Base-by-base conservation (phyloP, 805 yeast species). In the Kodamaea restingae region DNA sequence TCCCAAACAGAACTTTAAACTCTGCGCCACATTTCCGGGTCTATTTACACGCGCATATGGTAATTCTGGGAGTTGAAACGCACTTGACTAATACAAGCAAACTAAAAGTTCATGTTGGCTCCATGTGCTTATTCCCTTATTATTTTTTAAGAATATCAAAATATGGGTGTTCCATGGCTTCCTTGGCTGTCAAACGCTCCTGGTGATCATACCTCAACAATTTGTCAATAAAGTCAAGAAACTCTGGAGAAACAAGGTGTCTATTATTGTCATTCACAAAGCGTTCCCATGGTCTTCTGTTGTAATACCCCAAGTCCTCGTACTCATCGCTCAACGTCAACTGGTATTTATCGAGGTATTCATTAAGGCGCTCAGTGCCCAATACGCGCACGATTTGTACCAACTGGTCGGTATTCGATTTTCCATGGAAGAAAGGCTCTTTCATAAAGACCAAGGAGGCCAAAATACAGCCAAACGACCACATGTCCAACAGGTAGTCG, bases 341-440 rank as follows among this genome's bases (percentile, higher is more conserved):
- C 29, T 76, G 76, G 60, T 88, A 88, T 57, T 81, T 84, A 37
- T 70, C 63, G 47, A 84, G 68, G 58, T 87, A 88, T 35, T 63
- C 65, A 54, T 78, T 66, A 38, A 88, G 69, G 48, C 80, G 90
- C 43, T 81, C 84, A 1, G 95, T 84, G 15, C 96, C 96, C 51
- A 88, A 71, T 1, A 88, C 93, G 44, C 86, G 75, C 10, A 88
- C 95, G 46, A 88, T 88, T 60, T 87, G 90, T 17, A 88, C 95
- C 53, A 88, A 67, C 65, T 88, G 96, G 65, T 88, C 96, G 29
- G 88, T 85, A 60, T 88, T 88, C 15, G 95, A 84, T 45, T 85
- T 81, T 15, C 96, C 96, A 58, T 86, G 91, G 75, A 88, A 88
- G 48, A 88, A 85, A 9, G 96, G 96, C 54, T 88, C 96, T 55